Evolutionary conservation across 768 basidiomycete species (phyloP), one percentile per base, ranked within the genome.

Genomic region (Gymnopilus junonius): DNA sequence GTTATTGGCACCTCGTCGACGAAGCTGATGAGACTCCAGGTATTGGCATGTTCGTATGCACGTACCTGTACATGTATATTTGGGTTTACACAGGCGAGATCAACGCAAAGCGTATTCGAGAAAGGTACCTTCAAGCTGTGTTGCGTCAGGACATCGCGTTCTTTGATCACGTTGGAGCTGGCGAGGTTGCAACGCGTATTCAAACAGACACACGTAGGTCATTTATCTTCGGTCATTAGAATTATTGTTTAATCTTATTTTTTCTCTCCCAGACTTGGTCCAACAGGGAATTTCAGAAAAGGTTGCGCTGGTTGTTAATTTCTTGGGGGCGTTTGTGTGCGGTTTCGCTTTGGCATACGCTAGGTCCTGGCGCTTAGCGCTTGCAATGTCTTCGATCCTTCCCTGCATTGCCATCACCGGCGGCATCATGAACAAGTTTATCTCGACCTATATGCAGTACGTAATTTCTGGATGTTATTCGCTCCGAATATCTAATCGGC

Each of bases 261-360:
- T 1, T 34, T 5, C 10, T n/a, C 58, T n/a, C 29, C 10, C 58
- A 93, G 91, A 97, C 78, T 76, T 97, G 43, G 88, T 98, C 2
- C 95, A 97, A 70, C 91, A 94, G 75, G 95, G 94, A 20, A 93
- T 92, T 2, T 92, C 90, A 0, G 95, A 98, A 76, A 97, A 97
- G 73, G 89, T 95, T 7, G 86, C 92, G 0, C 75, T 94, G 39
- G 82, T 83, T 6, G 80, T 86, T 59, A 85, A 79, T 71, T 93
- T 90, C 73, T 35, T 90, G 8, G 68, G 84, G 2, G 87, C 93
- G 0, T 96, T 96, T 75, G 43, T 90, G 27, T 85, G 88, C 25
- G 95, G 94, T 80, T 96, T 94, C 76, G 72, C 88, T 50, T 81
- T 94, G 25, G 90, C 89, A 1, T 93, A 87, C 70, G 73, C 76